These are phyloP conservation scores for Magnaporthiopsis poae DNA, from an alignment of 2,329 filamentous ascomycete genomes.

Conservation along the genomic window DNA sequence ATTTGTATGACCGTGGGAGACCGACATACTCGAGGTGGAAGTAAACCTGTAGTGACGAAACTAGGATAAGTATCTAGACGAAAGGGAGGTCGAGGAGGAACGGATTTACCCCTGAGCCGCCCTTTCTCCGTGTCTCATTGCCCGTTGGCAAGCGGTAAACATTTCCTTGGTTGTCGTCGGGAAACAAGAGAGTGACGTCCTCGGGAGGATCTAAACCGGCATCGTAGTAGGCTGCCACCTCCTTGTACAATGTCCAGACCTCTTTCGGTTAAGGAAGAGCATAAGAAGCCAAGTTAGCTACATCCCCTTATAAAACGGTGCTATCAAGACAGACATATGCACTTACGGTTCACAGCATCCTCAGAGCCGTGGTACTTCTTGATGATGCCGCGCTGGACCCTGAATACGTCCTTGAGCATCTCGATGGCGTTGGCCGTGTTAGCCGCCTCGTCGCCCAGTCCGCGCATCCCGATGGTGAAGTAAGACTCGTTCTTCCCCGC, in stretches of 20 bases:
- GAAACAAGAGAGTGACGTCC: conserved; percentile 57
- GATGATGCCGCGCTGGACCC: conserved; percentile 49
- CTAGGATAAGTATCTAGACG: too few species aligned
- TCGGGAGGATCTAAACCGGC: conserved; percentile 54
- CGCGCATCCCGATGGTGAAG: conserved; percentile 62
- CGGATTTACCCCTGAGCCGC: conserved; percentile 41
- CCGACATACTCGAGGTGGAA: conserved; percentile 49
- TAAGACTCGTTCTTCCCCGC: conserved; percentile 55
- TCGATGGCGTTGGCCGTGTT: conserved; percentile 46
- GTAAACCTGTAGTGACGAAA: conserved; percentile 34
- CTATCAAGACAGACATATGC: too few species aligned
- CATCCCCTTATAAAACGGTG: too few species aligned
- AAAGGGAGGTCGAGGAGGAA: too few species aligned
- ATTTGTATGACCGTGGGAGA: conserved; percentile 39
- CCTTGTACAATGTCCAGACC: conserved; percentile 66
- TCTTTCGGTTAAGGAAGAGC: conserved; percentile 26
- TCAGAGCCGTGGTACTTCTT: conserved; percentile 42
- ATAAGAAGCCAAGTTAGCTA: too few species aligned
- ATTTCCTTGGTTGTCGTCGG: conserved; percentile 62
- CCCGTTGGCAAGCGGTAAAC: conserved; percentile 50
- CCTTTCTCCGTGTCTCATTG: conserved; percentile 48
- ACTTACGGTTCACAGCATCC: conserved; percentile 39
- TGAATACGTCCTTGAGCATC: conserved; percentile 51
- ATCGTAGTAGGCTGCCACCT: conserved; percentile 61
- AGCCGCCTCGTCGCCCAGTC: conserved; percentile 55